Evolutionary conservation across 176 grass and related monocot genomes (phyloP).

Genomic region (Poa annua): DNA sequence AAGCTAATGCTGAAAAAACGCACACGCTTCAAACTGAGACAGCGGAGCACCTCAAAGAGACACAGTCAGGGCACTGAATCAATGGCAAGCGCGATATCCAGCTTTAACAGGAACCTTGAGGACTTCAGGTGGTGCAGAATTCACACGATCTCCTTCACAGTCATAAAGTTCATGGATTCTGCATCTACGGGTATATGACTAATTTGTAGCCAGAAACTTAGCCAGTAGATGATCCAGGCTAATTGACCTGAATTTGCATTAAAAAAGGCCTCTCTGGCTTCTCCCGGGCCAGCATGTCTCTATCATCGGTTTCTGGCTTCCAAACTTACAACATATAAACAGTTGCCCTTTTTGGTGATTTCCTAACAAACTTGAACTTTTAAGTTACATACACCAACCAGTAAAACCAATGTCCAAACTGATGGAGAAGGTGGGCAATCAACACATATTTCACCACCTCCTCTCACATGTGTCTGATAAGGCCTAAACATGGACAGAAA

Average conservation of each 20-base stretch:
- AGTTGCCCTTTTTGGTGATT: neutral
- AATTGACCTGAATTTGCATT: neutral
- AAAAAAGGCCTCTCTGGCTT: neutral
- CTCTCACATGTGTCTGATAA: neutral
- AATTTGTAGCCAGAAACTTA: neutral
- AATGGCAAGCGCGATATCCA: neutral
- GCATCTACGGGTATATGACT: neutral
- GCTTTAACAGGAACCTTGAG: neutral
- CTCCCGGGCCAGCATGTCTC: slow-evolving; percentile 3
- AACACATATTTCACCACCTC: neutral
- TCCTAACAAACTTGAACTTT: slow-evolving; percentile 17
- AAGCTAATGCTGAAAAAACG: neutral
- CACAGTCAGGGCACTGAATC: neutral
- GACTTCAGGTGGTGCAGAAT: neutral
- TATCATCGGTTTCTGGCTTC: slow-evolving; percentile 6
- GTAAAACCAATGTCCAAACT: neutral
- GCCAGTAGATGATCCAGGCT: neutral
- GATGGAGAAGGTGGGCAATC: neutral
- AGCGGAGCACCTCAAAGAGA: neutral
- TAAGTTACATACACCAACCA: slow-evolving; percentile 1
- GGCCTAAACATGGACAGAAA: neutral
- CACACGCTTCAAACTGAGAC: neutral
- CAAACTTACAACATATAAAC: neutral
- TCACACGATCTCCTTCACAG: neutral
- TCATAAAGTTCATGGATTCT: neutral